Conservation (phyloP, 169 alveolate species). For the Cryptosporidium canis region DNA sequence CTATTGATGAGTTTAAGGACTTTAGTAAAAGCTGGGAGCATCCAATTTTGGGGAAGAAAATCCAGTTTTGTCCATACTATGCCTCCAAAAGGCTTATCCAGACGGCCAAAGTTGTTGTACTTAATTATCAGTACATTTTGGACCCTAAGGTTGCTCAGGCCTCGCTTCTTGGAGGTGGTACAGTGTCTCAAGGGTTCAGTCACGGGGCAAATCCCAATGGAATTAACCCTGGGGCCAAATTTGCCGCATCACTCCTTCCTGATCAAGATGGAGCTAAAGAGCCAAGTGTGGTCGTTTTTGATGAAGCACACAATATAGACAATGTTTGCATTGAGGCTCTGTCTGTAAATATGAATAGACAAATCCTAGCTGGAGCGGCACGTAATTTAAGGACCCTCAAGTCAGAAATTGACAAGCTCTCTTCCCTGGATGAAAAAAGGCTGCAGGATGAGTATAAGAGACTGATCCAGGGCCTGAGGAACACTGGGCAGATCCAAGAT, state of each 20-base stretch:
- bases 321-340: conserved; percentile 97
- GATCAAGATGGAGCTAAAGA: conserved; percentile 80
- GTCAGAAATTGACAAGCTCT: conserved; percentile 79
- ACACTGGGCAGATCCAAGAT: conserved; percentile 75
- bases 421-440: conserved; percentile 78
- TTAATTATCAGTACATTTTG: conserved; percentile 93
- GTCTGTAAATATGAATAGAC: conserved; percentile 90
- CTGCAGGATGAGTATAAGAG: conserved; percentile 82
- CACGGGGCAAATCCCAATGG: conserved; percentile 73
- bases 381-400: conserved; percentile 82
- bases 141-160: conserved; percentile 94
- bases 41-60: conserved; percentile 75
- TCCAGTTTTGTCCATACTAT: conserved; percentile 93
- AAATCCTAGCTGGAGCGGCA: conserved; percentile 86
- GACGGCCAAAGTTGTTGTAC: conserved; percentile 93
- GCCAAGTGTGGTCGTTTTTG: conserved; percentile 93
- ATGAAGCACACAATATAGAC: conserved; percentile 99
- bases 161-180: conserved; percentile 71
- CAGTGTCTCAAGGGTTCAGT: conserved; percentile 57
- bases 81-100: conserved; percentile 92
- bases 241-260: conserved; percentile 23
- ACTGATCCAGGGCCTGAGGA: conserved; percentile 77
- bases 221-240: conserved; percentile 1
- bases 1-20: conserved; percentile 92
- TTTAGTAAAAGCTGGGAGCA: conserved; percentile 83